phyloP scores from a whole-genome alignment of 176 grass and related monocot species.

The Phyllostachys edulis region DNA sequence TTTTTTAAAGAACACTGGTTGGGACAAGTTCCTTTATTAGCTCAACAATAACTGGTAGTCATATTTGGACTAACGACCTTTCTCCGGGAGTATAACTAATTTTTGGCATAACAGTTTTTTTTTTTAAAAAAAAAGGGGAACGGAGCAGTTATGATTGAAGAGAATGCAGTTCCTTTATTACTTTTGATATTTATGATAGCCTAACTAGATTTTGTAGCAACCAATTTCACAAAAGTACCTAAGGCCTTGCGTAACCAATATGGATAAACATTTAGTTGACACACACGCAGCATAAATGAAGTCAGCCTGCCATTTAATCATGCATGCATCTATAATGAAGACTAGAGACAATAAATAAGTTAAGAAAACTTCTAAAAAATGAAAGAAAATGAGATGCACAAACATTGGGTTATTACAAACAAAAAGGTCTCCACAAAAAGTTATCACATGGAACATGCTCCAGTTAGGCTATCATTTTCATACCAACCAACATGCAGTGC shows the following conservation, averaged over 20 bases:
- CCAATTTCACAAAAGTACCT: not conserved
- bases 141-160: not conserved
- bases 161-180: not conserved
- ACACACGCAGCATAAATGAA: not conserved
- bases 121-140: not conserved
- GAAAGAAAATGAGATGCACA: not conserved
- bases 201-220: not conserved
- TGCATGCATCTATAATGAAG: not conserved
- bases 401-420: not conserved
- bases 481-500: slow-evolving; percentile 3
- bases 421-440: not conserved
- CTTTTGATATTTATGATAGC: too few relatives aligned
- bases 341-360: not conserved
- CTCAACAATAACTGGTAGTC: not conserved
- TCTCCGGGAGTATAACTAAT: not conserved
- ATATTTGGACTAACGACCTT: not conserved
- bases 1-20: not conserved
- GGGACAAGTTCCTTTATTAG: not conserved
- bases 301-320: not conserved
- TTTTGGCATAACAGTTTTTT: not conserved
- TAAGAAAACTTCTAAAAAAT: not conserved
- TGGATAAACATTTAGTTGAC: not conserved
- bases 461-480: slow-evolving; percentile 21
- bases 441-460: slow-evolving; percentile 23
- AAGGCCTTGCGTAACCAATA: not conserved